Base-by-base conservation (phyloP, 2,329 filamentous ascomycete genomes). In the Beauveria varroae region DNA sequence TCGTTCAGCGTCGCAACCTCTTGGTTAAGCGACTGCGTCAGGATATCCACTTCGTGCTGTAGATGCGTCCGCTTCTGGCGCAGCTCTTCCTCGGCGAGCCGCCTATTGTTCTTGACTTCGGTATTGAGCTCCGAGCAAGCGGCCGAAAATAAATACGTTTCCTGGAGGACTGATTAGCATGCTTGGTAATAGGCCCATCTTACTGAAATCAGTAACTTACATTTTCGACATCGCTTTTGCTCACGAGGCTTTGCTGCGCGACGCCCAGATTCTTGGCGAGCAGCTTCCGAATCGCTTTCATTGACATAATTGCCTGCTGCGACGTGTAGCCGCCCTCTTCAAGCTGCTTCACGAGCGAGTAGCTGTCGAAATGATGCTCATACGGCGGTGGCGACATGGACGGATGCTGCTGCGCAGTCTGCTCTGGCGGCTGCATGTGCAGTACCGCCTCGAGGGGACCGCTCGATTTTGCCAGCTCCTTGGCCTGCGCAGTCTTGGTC, bases 291-390 rank as follows among this genome's bases (percentile, higher is more conserved):
- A 98, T 86, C 6, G 89, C 91, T 78, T 98, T 98, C 95, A 99
- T 99, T 57, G 91, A 80, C 6, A 87, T 91, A 56, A 92, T 86
- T 28, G 91, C 86, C 74, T 97, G 93, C 0, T 81, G 81, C 50
- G 84, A 79, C 1, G 83, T 85, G 74, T 92, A 97, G 0, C 88
- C 89, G 14, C 86, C 86, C 20, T 86, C 82, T 57, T 87, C 82
- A 18, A 99, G 85, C 68, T 91, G 86, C 69, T 89, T 88, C 18
- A 98, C 95, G 5, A 98, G 83, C 16, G 86, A 87, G 74, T 95
- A 99, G 26, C 88, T 96, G 75, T 99, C 93, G 74, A 99, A 99
- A 76, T 98, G 92, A 76, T 99, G 95, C 40, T 96, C 86, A 71
- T 96, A 96, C 1, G 87, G 89, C 8, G 90, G 85, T 0, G 90